A percentile compares a stretch with the other conserved stretches of the same genome.
Evolutionary conservation across 148 eudicot species (phyloP).

Genomic region (Chenopodium album): DNA sequence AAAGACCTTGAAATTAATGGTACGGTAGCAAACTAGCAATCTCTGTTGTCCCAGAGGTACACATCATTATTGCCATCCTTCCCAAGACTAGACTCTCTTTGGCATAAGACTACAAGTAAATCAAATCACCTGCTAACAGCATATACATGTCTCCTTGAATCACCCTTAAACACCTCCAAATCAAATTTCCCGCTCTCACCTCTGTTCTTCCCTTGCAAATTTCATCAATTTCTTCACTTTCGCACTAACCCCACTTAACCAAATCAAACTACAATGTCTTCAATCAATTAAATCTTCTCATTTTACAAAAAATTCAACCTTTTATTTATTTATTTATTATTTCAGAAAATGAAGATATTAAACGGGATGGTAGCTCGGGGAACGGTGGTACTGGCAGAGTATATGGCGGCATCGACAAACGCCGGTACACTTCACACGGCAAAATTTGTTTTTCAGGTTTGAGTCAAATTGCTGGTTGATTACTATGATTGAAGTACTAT

Average conservation of each 20-base stretch:
- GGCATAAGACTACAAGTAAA: no score
- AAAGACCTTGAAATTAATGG: no score
- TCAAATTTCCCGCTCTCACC: neutral
- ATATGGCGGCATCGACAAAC: constrained; percentile 60
- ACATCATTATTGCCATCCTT: no score
- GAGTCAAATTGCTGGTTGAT: neutral
- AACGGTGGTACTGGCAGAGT: constrained; percentile 78
- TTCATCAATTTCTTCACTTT: neutral
- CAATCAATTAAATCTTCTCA: no score
- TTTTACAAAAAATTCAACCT: neutral
- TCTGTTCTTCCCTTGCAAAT: neutral
- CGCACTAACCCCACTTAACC: neutral
- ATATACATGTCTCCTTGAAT: no score
- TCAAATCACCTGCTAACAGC: no score
- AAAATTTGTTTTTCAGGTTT: neutral
- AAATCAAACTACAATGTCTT: neutral
- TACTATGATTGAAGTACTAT: neutral
- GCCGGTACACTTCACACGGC: constrained; percentile 63
- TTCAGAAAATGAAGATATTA: constrained; percentile 55
- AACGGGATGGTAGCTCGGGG: constrained; percentile 89
- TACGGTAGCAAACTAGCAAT: no score
- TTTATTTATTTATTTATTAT: neutral
- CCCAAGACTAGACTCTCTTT: no score
- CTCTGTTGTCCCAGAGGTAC: no score
- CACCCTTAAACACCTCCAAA: neutral